A percentile compares a stretch with the other conserved stretches of the same genome.
These are phyloP conservation scores for Alnus glutinosa DNA, from an alignment of 306 rosid genomes.

Conservation along the genomic window DNA sequence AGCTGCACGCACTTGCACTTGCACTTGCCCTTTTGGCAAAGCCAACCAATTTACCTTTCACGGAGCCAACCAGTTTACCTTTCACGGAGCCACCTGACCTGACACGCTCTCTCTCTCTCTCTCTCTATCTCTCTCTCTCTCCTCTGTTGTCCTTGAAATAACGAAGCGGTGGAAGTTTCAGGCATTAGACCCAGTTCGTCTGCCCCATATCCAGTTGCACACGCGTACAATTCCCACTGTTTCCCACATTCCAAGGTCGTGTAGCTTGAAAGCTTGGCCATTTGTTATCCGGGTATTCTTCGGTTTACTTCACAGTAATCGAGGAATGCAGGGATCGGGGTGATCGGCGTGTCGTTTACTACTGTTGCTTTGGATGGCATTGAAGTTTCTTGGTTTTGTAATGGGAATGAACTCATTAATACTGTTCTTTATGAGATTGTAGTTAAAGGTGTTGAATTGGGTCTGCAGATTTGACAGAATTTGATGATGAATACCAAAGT, in stretches of 20 bases:
- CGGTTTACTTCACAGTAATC: constrained; percentile 21
- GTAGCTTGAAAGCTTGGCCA: constrained; percentile 9
- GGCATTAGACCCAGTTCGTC: constrained; percentile 9
- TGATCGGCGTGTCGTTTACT: constrained; percentile 9
- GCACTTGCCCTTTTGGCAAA: constrained; percentile 27
- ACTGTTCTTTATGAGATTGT: neutral
- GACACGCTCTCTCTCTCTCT: constrained; percentile 18
- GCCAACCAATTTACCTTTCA: constrained; percentile 25
- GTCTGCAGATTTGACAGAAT: constrained; percentile 41
- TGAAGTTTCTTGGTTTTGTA: constrained; percentile 28
- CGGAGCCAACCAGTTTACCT: constrained; percentile 12
- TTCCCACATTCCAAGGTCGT: neutral
- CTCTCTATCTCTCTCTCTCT: constrained; percentile 13
- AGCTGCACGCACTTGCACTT: constrained; percentile 8
- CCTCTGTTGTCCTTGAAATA: constrained; percentile 1
- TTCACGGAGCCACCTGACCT: constrained; percentile 15
- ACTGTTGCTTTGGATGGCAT: neutral
- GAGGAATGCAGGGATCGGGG: constrained; percentile 29
- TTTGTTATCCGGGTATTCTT: constrained; percentile 24
- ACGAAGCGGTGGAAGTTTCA: constrained; percentile 28
- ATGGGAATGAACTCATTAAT: constrained; percentile 29
- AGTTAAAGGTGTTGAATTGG: constrained; percentile 14
- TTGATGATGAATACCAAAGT: constrained; percentile 54
- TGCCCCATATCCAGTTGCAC: neutral
- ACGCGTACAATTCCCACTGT: constrained; percentile 11